Percentiles rank a stretch among this genome's conserved stretches.
Evolutionary conservation across 2,329 filamentous ascomycete genomes (phyloP).

Genomic region (Paramyrothecium sp.): DNA sequence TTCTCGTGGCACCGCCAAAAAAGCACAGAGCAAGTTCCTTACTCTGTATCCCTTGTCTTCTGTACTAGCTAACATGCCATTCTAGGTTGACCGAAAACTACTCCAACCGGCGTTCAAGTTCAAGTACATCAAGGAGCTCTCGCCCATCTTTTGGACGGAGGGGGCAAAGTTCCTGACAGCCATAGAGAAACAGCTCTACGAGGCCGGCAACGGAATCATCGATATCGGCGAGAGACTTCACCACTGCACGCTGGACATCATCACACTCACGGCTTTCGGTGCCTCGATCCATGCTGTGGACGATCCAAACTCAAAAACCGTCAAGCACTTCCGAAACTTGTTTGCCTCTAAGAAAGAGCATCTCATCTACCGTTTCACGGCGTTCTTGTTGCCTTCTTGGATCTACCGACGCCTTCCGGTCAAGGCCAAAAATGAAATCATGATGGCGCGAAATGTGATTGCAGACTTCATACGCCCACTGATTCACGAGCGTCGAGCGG

Average conservation of each 20-base stretch:
- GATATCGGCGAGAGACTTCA: conserved; percentile 48
- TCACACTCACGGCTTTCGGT: conserved; percentile 43
- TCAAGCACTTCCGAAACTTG: conserved; percentile 11
- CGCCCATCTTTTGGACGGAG: conserved; percentile 2
- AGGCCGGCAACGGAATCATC: conserved; percentile 23
- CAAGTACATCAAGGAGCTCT: conserved; percentile 3
- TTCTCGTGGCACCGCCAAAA: conserved; percentile 8
- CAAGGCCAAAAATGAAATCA: conserved; percentile 9
- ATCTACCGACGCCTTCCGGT: conserved; percentile 8
- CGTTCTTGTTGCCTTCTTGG: conserved; percentile 7
- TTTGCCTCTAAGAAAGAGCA: conserved; percentile 9
- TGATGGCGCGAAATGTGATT: conserved; percentile 8
- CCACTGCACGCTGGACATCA: conserved; percentile 42
- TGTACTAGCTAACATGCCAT: background rate
- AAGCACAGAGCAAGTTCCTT: conserved; percentile 8
- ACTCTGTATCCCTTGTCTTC: background rate
- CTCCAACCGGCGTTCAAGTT: conserved; percentile 6
- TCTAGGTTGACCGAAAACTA: conserved; percentile 9
- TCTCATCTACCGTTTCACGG: conserved; percentile 6
- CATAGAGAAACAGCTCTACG: conserved; percentile 8
- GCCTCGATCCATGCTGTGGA: conserved; percentile 11
- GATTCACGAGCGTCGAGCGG: conserved; percentile 9
- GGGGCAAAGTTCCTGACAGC: conserved; percentile 9
- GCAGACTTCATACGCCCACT: conserved; percentile 10
- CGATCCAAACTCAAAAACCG: conserved; percentile 4